Percentiles rank a stretch among this genome's conserved stretches.
Evolutionary conservation across 2,329 filamentous ascomycete species (phyloP).

Genomic region (Aspergillus carbonarius): DNA sequence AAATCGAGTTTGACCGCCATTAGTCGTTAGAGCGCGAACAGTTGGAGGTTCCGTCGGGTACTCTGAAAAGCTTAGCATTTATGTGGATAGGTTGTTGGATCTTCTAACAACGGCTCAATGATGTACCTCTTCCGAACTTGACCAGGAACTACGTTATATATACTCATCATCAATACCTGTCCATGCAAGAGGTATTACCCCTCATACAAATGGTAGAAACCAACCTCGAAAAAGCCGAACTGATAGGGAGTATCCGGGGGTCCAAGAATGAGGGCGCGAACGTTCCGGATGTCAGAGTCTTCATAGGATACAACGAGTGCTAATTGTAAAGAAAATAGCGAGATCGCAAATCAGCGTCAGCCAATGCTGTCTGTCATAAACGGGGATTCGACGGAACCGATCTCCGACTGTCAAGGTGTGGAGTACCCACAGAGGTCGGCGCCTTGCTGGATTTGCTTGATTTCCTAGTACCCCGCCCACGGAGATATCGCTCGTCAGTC

Average conservation of each 20-base stretch:
- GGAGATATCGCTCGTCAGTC: conserved; percentile 16
- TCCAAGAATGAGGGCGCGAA: conserved; percentile 84
- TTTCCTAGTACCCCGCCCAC: conserved; percentile 59
- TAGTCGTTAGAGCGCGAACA: conserved; percentile 76
- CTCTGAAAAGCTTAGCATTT: conserved; percentile 53
- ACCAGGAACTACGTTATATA: conserved; percentile 64
- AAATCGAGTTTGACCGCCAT: conserved; percentile 83
- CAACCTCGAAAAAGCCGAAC: conserved; percentile 93
- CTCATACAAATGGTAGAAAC: neutral
- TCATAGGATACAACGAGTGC: conserved; percentile 84
- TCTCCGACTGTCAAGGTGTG: neutral
- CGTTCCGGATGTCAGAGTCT: conserved; percentile 83
- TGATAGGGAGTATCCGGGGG: conserved; percentile 95
- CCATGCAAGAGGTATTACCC: neutral
- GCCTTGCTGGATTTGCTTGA: conserved; percentile 79
- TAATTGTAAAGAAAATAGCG: conserved; percentile 35
- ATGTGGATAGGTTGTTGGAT: conserved; percentile 1
- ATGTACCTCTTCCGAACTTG: conserved; percentile 69
- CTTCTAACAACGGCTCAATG: neutral
- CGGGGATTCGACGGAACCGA: neutral
- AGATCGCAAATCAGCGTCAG: neutral
- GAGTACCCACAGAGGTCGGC: conserved; percentile 72
- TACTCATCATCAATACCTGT: neutral
- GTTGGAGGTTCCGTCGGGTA: conserved; percentile 70
- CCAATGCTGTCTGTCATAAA: neutral